These are phyloP conservation scores for Aureobasidium sp. DNA, from an alignment of 2,329 filamentous ascomycete genomes.

Conservation along the genomic window DNA sequence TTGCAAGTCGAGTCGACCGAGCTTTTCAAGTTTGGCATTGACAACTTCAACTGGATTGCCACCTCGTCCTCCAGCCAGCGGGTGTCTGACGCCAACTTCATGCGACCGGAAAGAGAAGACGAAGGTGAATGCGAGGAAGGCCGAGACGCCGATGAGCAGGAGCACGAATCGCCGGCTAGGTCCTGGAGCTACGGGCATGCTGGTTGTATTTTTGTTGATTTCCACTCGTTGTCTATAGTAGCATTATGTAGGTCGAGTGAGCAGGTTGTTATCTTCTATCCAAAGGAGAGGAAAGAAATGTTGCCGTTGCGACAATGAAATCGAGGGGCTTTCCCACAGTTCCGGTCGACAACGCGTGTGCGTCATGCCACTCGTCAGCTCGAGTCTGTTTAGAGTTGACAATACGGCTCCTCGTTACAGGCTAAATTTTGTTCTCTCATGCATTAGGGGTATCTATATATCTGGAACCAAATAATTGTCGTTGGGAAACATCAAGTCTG, in stretches of 20 bases:
- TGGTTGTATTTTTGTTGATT: neutral
- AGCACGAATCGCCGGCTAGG: constrained; percentile 32
- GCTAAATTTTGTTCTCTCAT: neutral
- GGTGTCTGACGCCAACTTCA: constrained; percentile 23
- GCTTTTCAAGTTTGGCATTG: constrained; percentile 12
- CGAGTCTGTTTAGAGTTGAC: neutral
- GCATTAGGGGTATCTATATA: neutral
- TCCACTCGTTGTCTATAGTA: neutral
- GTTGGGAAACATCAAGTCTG: neutral
- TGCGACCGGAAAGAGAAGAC: constrained; percentile 50
- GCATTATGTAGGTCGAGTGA: neutral
- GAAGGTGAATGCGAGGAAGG: constrained; percentile 51
- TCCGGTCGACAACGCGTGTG: neutral
- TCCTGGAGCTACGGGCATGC: constrained; percentile 18
- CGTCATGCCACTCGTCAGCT: neutral
- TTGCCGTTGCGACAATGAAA: constrained; percentile 6
- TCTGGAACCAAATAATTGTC: neutral
- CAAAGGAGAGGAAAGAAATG: constrained; percentile 2
- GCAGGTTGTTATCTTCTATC: neutral
- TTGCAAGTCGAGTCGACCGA: constrained; percentile 21
- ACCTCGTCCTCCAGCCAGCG: constrained; percentile 9
- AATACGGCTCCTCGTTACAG: neutral
- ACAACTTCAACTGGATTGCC: constrained; percentile 16
- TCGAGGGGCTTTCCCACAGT: constrained; percentile 3
- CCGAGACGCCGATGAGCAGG: constrained; percentile 47